Evolutionary conservation across 1,284 basidiomycete species (phyloP).

Genomic region (Irpex rosettiformis): DNA sequence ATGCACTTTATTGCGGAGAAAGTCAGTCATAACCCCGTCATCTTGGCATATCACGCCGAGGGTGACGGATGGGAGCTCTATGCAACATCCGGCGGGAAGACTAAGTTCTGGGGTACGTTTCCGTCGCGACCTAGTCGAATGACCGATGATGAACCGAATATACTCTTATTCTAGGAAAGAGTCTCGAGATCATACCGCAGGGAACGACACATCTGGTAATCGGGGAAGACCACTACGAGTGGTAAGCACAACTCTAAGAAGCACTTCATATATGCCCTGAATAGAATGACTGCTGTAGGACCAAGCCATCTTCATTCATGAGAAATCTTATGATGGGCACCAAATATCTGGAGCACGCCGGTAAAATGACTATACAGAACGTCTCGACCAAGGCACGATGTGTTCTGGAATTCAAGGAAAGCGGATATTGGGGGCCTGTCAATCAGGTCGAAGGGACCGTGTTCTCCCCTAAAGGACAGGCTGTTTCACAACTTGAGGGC

Average conservation of each 20-base stretch:
- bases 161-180: constrained; percentile 57
- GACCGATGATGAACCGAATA: constrained; percentile 19
- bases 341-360: constrained; percentile 83
- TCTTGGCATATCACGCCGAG: constrained; percentile 83
- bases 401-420: constrained; percentile 80
- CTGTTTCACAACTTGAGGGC: constrained; percentile 64
- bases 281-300: constrained; percentile 42
- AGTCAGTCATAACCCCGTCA: constrained; percentile 81
- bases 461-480: constrained; percentile 49
- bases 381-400: constrained; percentile 52
- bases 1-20: constrained; percentile 87
- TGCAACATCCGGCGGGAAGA: constrained; percentile 73
- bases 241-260: constrained; percentile 39
- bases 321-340: constrained; percentile 87
- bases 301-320: constrained; percentile 84
- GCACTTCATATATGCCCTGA: not conserved
- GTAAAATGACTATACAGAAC: constrained; percentile 74
- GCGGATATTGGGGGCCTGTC: constrained; percentile 76
- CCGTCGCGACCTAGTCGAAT: constrained; percentile 16
- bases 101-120: constrained; percentile 82
- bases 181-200: constrained; percentile 77
- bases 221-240: constrained; percentile 62
- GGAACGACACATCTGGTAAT: constrained; percentile 67
- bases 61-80: constrained; percentile 73
- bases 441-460: constrained; percentile 72